Base-by-base conservation (phyloP, 345 rosid genomes). In the Litchi chinensis region DNA sequence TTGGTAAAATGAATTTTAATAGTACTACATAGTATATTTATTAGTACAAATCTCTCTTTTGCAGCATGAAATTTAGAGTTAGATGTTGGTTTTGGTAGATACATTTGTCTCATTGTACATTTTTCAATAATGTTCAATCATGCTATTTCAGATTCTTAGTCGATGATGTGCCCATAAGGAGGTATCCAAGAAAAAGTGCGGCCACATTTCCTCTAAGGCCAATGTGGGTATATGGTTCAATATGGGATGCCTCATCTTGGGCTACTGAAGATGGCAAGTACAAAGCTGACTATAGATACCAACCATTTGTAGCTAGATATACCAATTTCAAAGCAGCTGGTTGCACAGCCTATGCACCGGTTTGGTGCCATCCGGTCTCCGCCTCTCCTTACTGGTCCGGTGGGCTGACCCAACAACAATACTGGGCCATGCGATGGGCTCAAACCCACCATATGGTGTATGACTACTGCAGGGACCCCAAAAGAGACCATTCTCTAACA, bases 221-320 rank as follows among this genome's bases (percentile, higher is more conserved):
- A 78, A 94, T 94, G 97, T 93, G 97, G 97, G 84, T 93, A 3
- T 94, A 96, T 77, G 97, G 98, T 75, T 96, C 99, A 62, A 96
- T 96, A 71, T 96, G 99, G 99, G 99, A 96, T 56, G 99, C 99
- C 4, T 94, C 99, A 6, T 88, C 97, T 2, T 96, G 99, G 99
- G 99, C 99, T 8, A 96, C 99, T 0, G 99, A 96, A 32, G 89
- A 96, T 73, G 98, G 99, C 18, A 96, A 89, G 84, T 96, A 96
- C 93, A 96, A 90, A 86, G 98, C 94, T 0, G 92, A 96, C 68
- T 94, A 94, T 18, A 86, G 76, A 21, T 96, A 93, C 84, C 99
- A 96, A 56, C 99, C 99, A 1, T 96, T 96, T 72, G 84, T 91
- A 48, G 98, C 94, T 0, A 77, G 73, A 73, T 96, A 89, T 80